Conservation (phyloP, 1,284 basidiomycete genomes). For the Gymnopus androsaceus region DNA sequence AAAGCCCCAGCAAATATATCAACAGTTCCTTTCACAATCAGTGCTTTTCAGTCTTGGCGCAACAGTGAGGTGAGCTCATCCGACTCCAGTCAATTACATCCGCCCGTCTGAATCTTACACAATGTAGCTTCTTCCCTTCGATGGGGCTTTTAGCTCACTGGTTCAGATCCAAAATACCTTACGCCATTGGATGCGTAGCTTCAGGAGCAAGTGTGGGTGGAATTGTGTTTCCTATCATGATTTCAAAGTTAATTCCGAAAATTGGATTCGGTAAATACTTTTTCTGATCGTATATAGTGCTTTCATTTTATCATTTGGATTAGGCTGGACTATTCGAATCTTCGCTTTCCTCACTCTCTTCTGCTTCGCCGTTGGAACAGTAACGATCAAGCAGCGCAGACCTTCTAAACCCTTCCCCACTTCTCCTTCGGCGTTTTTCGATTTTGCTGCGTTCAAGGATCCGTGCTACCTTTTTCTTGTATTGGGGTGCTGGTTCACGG, state of each 20-base stretch:
- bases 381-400: conserved; percentile 27
- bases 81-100: background rate
- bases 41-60: conserved; percentile 28
- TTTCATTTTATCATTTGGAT: background rate
- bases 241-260: conserved; percentile 18
- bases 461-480: conserved; percentile 23
- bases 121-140: conserved; percentile 25
- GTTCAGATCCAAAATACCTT: conserved; percentile 25
- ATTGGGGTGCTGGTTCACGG: conserved; percentile 26
- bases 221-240: conserved; percentile 29
- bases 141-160: conserved; percentile 26
- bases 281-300: background rate
- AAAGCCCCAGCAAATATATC: conserved; percentile 30
- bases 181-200: conserved; percentile 24
- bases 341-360: conserved; percentile 25
- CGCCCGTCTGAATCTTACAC: background rate
- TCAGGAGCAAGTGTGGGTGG: conserved; percentile 27
- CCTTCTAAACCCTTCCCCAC: conserved; percentile 25
- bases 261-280: conserved; percentile 24
- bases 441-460: conserved; percentile 27
- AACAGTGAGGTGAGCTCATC: conserved; percentile 23
- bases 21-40: conserved; percentile 29
- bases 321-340: conserved; percentile 29
- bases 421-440: conserved; percentile 22
- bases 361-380: conserved; percentile 22